Base-by-base conservation (phyloP, 768 basidiomycete genomes). In the Coprinellus aureogranulatus region DNA sequence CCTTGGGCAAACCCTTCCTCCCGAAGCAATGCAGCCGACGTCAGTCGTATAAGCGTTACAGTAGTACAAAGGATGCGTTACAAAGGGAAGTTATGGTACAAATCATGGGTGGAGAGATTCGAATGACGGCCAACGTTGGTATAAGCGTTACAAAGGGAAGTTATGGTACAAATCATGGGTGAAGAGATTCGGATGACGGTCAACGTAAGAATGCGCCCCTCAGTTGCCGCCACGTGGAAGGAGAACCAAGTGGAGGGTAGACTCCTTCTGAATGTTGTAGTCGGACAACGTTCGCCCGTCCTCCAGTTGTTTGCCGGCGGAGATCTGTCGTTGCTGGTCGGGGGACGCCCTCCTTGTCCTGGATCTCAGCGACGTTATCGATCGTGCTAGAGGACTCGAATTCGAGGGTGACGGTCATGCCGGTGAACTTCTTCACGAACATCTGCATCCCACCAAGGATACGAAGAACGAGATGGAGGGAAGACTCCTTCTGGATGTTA, bases 261-360 rank as follows among this genome's bases (percentile, higher is more conserved):
- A 78, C 77, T 88, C 86, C 70, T 88, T 87, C 75, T 87, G 87
- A 49, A 88, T 88, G 65, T 87, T 88, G 69, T 88, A 89, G 65
- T 90, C 88, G 28, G 86, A 87, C 23, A 89, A 80, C 9, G 88
- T 90, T 44, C 88, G 84, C 14, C 88, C 88, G 58, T 90, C 88
- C 65, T 90, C 88, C 41, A 89, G 75, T 67, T 90, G 88, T 75
- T 90, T 90, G 4, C 88, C 88, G 51, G 88, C 88, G 58, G 89
- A 89, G 66, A 90, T 90, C n/a, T 89, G 75, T 37, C 88, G 82
- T 65, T 90, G 88, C 65, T 88, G 88, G 62, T 88, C 88, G 22
- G 88, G 87, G 88, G 48, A 90, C 89, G 42, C 88, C 88, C 61
- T 89, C 87, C 78, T 89, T 89, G 73, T 89, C 87, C 72, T 89